A percentile compares a stretch with the other conserved stretches of the same genome.
Evolutionary conservation across 108 stramenopile genomes (phyloP).

Genomic region (Cyclotella distinguenda): DNA sequence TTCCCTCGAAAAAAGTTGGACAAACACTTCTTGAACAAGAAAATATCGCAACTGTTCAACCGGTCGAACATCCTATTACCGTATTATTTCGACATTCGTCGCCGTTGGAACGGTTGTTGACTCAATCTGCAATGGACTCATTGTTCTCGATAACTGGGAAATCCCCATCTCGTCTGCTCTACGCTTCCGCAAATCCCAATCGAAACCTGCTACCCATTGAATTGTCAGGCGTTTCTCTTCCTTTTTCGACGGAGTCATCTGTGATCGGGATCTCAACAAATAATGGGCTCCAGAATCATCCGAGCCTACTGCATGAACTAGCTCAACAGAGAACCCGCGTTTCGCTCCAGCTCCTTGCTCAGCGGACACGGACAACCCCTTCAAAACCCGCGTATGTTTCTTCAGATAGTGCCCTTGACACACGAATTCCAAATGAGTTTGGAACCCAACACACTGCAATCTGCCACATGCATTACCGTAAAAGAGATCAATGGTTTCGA

Average conservation of each 20-base stretch:
- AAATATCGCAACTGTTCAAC: not conserved
- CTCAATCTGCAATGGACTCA: constrained; percentile 62
- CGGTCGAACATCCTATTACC: constrained; percentile 37
- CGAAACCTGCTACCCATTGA: constrained; percentile 53
- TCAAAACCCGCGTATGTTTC: not conserved
- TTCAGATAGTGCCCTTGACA: not conserved
- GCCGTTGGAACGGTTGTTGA: constrained; percentile 63
- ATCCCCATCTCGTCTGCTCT: constrained; percentile 17
- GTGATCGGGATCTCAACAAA: constrained; percentile 12
- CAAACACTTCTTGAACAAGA: too few species aligned
- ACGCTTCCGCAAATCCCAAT: constrained; percentile 23
- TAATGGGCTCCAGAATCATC: not conserved
- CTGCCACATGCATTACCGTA: constrained; percentile 48
- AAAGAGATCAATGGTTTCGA: constrained; percentile 45
- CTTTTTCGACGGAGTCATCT: constrained; percentile 3
- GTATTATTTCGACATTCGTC: constrained; percentile 67
- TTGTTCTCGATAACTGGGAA: constrained; percentile 22
- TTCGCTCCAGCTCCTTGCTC: constrained; percentile 6
- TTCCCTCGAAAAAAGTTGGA: too few species aligned
- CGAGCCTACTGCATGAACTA: constrained; percentile 6
- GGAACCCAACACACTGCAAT: constrained; percentile 50
- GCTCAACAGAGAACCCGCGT: constrained; percentile 1
- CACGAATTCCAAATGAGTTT: not conserved
- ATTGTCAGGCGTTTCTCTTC: constrained; percentile 21
- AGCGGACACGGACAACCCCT: not conserved